These are phyloP conservation scores for Blastomyces parvus DNA, from an alignment of 2,329 filamentous ascomycete species.

Conservation along the genomic window DNA sequence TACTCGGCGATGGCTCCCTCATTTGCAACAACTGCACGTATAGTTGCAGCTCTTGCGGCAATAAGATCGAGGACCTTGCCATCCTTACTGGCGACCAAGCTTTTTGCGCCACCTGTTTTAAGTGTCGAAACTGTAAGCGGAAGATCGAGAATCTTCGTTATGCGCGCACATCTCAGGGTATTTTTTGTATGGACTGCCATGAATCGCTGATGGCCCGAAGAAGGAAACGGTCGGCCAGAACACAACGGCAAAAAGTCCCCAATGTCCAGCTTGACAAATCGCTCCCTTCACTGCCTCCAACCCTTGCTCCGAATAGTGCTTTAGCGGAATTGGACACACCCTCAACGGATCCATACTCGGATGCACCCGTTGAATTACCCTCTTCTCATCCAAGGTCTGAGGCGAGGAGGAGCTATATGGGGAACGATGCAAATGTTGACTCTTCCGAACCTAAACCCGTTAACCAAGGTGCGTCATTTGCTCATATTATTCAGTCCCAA, in stretches of 20 bases:
- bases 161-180: conserved; percentile 93
- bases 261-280: conserved; percentile 75
- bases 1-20: conserved; percentile 92
- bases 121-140: conserved; percentile 94
- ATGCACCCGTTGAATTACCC: conserved; percentile 44
- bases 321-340: conserved; percentile 49
- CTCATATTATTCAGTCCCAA: not conserved
- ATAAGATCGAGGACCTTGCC: conserved; percentile 96
- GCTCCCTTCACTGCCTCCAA: conserved; percentile 78
- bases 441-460: conserved; percentile 21
- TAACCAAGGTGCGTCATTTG: conserved; percentile 24
- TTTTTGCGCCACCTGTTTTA: conserved; percentile 94
- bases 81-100: conserved; percentile 97
- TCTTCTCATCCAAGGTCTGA: conserved; percentile 19
- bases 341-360: conserved; percentile 49
- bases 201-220: conserved; percentile 92
- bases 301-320: conserved; percentile 58
- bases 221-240: conserved; percentile 52
- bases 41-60: conserved; percentile 89
- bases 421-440: conserved; percentile 20
- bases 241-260: conserved; percentile 22
- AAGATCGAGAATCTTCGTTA: conserved; percentile 98
- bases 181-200: conserved; percentile 99
- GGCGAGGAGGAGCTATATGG: conserved; percentile 18
- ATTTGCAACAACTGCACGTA: conserved; percentile 99